Conservation (phyloP, 2,329 filamentous ascomycete species). For the Colletotrichum liriopes region DNA sequence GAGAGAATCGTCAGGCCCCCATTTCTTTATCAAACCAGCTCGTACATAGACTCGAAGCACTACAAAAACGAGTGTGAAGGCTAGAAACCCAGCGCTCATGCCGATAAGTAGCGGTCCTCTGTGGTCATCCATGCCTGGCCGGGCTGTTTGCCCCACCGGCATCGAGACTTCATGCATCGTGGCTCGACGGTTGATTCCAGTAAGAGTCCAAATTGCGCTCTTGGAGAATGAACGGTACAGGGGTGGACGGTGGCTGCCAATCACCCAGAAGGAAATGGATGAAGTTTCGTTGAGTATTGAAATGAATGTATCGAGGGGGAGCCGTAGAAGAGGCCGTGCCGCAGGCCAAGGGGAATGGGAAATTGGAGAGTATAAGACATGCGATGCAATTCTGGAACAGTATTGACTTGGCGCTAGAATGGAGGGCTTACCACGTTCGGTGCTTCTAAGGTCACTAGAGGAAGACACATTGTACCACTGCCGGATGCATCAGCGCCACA, state of each 20-base stretch:
- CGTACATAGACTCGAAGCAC: constrained; percentile 26
- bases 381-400: not conserved
- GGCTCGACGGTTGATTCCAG: too few relatives aligned
- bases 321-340: not conserved
- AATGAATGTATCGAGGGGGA: too few relatives aligned
- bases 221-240: not conserved
- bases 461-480: not conserved
- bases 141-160: not conserved
- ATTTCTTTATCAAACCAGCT: constrained; percentile 28
- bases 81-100: constrained; percentile 4
- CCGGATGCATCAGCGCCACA: constrained; percentile 31
- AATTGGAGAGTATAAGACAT: not conserved
- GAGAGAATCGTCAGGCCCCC: constrained; percentile 31
- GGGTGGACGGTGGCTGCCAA: not conserved
- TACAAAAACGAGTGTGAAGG: constrained; percentile 22
- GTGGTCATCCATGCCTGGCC: constrained; percentile 6
- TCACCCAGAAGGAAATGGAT: not conserved
- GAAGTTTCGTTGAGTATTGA: too few relatives aligned
- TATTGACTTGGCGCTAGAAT: not conserved
- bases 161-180: constrained; percentile 4
- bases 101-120: constrained; percentile 23
- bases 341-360: not conserved
- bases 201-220: not conserved
- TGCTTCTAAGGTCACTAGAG: not conserved
- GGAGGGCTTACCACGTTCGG: constrained; percentile 15